Evolutionary conservation across 345 rosid species (phyloP).

Genomic region (Orychophragmus violaceus): DNA sequence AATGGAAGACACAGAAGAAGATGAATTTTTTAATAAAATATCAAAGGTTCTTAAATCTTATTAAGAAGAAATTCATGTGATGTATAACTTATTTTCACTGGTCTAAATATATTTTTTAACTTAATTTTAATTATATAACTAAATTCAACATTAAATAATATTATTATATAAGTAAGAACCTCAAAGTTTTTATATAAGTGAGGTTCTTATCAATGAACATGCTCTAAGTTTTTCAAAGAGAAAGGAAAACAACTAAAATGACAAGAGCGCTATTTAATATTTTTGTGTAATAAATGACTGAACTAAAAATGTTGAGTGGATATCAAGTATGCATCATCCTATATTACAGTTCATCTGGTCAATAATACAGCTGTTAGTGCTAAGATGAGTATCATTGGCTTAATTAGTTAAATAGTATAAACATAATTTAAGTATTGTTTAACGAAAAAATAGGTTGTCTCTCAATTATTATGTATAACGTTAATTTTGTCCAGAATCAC

Average conservation of each 20-base stretch:
- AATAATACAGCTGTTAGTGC: conserved; percentile 4
- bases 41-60: no score
- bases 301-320: not conserved
- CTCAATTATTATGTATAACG: conserved; percentile 6
- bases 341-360: conserved; percentile 11
- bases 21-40: no score
- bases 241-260: not conserved
- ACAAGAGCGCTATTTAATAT: not conserved
- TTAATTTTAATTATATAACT: no score
- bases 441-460: not conserved
- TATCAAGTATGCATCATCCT: not conserved
- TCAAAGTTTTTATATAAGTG: no score
- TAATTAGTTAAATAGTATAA: not conserved
- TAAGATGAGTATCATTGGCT: conserved; percentile 8
- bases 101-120: no score
- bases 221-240: not conserved
- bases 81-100: no score
- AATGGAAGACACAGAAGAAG: no score
- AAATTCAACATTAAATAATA: no score
- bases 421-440: not conserved
- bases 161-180: no score
- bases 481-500: conserved; percentile 11
- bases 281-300: not conserved
- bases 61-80: no score
- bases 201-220: no score